phyloP scores from a whole-genome alignment of 805 yeast species.

The Sugiyamaella valdiviana region DNA sequence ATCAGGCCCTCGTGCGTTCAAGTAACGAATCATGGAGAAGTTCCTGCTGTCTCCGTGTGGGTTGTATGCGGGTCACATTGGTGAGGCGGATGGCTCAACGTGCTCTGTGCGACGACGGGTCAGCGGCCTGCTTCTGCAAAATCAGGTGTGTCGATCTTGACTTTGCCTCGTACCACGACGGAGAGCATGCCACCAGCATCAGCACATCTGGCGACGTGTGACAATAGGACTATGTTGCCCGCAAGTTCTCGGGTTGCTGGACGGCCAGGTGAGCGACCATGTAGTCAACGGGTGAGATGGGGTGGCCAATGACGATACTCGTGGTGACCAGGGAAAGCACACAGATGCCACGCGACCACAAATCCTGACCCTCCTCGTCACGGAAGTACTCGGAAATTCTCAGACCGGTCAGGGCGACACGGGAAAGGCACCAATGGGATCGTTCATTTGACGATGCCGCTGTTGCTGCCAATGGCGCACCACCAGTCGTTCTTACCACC shows the following conservation, averaged over 20 bases:
- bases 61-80: constrained; percentile 62
- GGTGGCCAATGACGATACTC: no score
- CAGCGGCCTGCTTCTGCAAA: constrained; percentile 80
- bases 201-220: constrained; percentile 81
- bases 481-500: constrained; percentile 70
- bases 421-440: constrained; percentile 99
- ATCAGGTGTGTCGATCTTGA: constrained; percentile 83
- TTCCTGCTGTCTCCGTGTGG: constrained; percentile 76
- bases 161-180: constrained; percentile 56
- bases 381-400: constrained; percentile 99
- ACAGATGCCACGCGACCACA: no score
- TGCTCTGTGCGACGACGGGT: constrained; percentile 71
- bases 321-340: no score
- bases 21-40: constrained; percentile 81
- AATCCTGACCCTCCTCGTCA: constrained; percentile 99
- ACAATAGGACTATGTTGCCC: constrained; percentile 61
- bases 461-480: constrained; percentile 82
- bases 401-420: constrained; percentile 99
- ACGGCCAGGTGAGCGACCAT: constrained; percentile 82
- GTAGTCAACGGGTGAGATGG: no score
- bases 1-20: no score
- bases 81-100: constrained; percentile 87
- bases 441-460: constrained; percentile 99
- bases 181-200: constrained; percentile 47
- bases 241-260: constrained; percentile 63